Base-by-base conservation (phyloP, 352 stramenopile genomes). In the Phytopythium cucurbitacearum region DNA sequence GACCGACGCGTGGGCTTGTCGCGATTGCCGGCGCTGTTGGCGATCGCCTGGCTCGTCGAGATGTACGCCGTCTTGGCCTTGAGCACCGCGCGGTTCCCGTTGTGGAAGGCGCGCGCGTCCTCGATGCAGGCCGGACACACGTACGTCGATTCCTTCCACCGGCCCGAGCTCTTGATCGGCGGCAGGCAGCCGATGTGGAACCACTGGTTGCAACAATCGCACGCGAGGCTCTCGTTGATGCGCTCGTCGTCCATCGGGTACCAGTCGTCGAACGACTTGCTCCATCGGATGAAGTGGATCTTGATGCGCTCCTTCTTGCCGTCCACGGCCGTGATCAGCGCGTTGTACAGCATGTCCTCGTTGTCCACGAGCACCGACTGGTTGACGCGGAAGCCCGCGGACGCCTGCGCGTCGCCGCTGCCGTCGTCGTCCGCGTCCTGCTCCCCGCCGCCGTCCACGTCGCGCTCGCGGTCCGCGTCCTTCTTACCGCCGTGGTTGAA, bases 211-310 rank as follows among this genome's bases (percentile, higher is more conserved):
- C 84, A 94, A 65, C 84, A 89, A 57, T 94, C 84, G 71, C 84
- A 94, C 13, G 84, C 84, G n/a, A 94, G 65, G 55, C 80, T 91
- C 57, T 94, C 84, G 58, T 94, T 94, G 48, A 94, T 90, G 55
- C 80, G 81, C 53, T 94, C 84, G 61, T 94, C 84, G 57, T 94
- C 84, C 84, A 94, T 94, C 9, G 81, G 68, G 60, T 94, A 94
- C 84, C 84, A 94, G 56, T 90, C 78, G 46, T 94, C 84, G 53
- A 94, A 94, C 56, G 81, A 89, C 48, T 94, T 94, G 62, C 74
- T 89, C 81, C 84, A 94, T 7, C 80, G 71, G 40, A 86, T 73
- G 50, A 94, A 94, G 64, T 94, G 84, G 51, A 94, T 94, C 65
- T 92, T 92, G 33, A 94, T 79, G 49, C 80, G 79, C 65, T 91